Evolutionary conservation across 2,329 filamentous ascomycete species (phyloP).

Genomic region (Fusarium zealandicum): DNA sequence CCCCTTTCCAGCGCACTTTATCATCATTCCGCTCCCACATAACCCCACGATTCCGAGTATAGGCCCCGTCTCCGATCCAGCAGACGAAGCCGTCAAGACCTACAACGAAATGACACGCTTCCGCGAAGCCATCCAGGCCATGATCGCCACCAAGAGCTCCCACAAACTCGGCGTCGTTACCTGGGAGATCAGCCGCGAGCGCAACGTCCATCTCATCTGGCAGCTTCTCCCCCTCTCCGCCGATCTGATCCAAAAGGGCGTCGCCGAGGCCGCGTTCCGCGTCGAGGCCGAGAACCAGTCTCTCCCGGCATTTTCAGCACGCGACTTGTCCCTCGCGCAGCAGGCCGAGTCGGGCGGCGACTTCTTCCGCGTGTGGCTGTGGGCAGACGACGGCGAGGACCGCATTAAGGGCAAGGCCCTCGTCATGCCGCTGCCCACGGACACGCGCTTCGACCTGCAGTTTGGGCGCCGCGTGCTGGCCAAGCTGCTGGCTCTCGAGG

Average conservation of each 20-base stretch:
- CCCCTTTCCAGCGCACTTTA: constrained; percentile 81
- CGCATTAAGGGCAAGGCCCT: constrained; percentile 68
- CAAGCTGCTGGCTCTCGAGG: constrained; percentile 82
- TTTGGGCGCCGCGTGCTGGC: constrained; percentile 88
- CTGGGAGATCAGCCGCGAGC: constrained; percentile 86
- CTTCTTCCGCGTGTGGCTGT: constrained; percentile 85
- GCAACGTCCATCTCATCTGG: constrained; percentile 91
- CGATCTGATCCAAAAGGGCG: constrained; percentile 71
- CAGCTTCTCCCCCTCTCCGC: constrained; percentile 83
- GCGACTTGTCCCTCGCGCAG: constrained; percentile 58
- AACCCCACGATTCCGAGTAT: constrained; percentile 77
- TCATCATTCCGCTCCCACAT: constrained; percentile 90
- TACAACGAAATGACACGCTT: constrained; percentile 86
- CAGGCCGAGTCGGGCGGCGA: constrained; percentile 61
- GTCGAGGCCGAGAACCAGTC: constrained; percentile 81
- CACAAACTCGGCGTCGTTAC: constrained; percentile 80
- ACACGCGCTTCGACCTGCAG: constrained; percentile 85
- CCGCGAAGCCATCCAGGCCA: constrained; percentile 76
- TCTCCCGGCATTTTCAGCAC: constrained; percentile 59
- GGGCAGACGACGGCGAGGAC: constrained; percentile 65
- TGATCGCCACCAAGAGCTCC: constrained; percentile 67
- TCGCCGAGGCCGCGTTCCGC: constrained; percentile 88
- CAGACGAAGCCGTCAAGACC: constrained; percentile 65
- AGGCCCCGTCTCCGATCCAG: constrained; percentile 57
- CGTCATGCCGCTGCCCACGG: constrained; percentile 74